Percentiles rank a stretch among this genome's conserved stretches.
These are phyloP conservation scores for Ophiocordyceps camponoti-leonardi DNA, from an alignment of 2,329 filamentous ascomycete species.

Conservation along the genomic window DNA sequence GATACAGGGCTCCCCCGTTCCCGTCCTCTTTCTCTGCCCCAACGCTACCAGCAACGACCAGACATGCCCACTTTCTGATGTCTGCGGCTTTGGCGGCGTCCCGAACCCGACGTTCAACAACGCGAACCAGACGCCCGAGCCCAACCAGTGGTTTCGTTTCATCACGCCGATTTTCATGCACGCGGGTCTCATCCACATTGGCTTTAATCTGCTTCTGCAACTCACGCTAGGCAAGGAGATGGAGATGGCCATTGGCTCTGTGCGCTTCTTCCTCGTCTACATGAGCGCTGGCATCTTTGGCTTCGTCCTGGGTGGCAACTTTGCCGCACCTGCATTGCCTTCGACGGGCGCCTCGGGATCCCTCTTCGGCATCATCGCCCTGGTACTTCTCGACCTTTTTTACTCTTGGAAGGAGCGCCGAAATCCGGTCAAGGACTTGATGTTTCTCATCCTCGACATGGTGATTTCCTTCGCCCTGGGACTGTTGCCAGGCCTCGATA, in stretches of 20 bases:
- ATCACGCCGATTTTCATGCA: constrained; percentile 93
- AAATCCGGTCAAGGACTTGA: constrained; percentile 65
- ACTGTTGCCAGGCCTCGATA: constrained; percentile 81
- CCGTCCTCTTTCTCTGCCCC: constrained; percentile 61
- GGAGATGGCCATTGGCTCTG: constrained; percentile 73
- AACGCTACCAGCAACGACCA: constrained; percentile 48
- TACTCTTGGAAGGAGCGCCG: constrained; percentile 79
- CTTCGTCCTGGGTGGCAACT: constrained; percentile 89
- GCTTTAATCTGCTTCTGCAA: constrained; percentile 87
- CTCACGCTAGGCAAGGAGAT: constrained; percentile 82
- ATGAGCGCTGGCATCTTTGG: constrained; percentile 86
- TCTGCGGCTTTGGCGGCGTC: constrained; percentile 69
- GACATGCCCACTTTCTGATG: constrained; percentile 54
- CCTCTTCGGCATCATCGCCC: constrained; percentile 80
- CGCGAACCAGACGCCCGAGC: constrained; percentile 36
- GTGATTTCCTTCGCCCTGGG: constrained; percentile 83
- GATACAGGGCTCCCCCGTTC: constrained; percentile 34
- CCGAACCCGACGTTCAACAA: constrained; percentile 47
- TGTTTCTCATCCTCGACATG: constrained; percentile 74
- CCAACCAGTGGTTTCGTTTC: constrained; percentile 95
- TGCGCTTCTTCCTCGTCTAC: constrained; percentile 83
- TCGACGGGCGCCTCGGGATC: constrained; percentile 82
- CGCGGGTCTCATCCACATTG: constrained; percentile 84
- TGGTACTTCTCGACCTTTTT: constrained; percentile 74
- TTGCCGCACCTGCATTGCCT: constrained; percentile 62